These are phyloP conservation scores for Clathrospora elynae DNA, from an alignment of 2,329 filamentous ascomycete genomes.

Conservation along the genomic window DNA sequence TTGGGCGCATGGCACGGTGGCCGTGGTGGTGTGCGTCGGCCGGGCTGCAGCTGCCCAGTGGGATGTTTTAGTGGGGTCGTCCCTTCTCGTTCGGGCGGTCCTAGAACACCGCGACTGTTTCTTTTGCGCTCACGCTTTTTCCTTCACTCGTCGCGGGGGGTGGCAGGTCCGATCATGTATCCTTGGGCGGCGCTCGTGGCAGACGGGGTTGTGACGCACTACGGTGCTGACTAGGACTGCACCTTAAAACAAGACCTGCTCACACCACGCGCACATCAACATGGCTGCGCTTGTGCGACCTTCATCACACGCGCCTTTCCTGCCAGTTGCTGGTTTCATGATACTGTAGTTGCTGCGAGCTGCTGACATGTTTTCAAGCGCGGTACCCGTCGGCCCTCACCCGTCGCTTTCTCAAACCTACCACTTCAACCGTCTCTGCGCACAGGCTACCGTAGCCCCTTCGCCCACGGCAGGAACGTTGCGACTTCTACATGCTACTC, in stretches of 20 bases:
- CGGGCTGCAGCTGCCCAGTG: constrained; percentile 27
- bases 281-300: constrained; percentile 5
- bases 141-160: constrained; percentile 5
- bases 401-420: too few species aligned
- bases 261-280: too few species aligned
- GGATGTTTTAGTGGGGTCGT: constrained; percentile 25
- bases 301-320: constrained; percentile 13
- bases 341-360: constrained; percentile 1
- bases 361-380: constrained; percentile 3
- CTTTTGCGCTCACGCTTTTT: background rate
- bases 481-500: background rate
- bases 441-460: background rate
- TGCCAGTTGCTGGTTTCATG: background rate
- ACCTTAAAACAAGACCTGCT: too few species aligned
- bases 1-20: constrained; percentile 36
- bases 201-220: too few species aligned
- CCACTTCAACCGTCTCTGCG: constrained; percentile 1
- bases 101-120: constrained; percentile 4
- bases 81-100: constrained; percentile 22
- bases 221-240: too few species aligned
- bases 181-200: constrained; percentile 23
- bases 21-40: constrained; percentile 19
- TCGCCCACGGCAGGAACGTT: background rate
- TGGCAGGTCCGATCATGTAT: constrained; percentile 3
- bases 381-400: constrained; percentile 8